Conservation (phyloP, 2,329 filamentous ascomycete species). For the Fusarium sp. region DNA sequence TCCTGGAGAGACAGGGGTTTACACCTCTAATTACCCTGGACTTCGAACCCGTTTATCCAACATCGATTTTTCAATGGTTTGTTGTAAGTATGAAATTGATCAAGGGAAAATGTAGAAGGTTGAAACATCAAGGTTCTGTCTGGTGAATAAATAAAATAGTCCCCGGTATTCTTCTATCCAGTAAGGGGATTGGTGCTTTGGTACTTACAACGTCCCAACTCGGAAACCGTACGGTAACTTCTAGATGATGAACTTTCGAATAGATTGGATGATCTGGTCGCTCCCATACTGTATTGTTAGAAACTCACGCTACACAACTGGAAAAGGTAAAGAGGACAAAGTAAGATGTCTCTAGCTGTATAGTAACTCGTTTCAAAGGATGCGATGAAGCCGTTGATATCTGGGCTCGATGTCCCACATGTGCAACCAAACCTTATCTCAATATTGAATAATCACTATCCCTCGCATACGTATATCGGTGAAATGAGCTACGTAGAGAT, state of each 20-base stretch:
- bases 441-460: constrained; percentile 4
- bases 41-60: background rate
- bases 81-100: background rate
- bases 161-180: no score
- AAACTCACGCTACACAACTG: background rate
- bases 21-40: constrained; percentile 23
- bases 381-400: constrained; percentile 6
- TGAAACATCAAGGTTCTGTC: background rate
- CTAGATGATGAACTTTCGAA: no score
- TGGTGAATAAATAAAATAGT: background rate
- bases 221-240: no score
- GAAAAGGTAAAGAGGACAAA: background rate
- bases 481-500: background rate
- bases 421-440: constrained; percentile 16
- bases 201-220: no score
- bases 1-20: constrained; percentile 1
- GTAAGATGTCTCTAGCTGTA: background rate
- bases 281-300: background rate
- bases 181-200: no score
- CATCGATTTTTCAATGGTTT: background rate
- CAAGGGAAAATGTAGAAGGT: no score
- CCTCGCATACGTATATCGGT: no score
- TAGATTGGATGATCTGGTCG: background rate
- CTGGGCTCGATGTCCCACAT: constrained; percentile 10
- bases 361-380: background rate